Evolutionary conservation across 352 stramenopile genomes (phyloP), one percentile per base, ranked within the genome.

Genomic region (Aphanomyces astaci): DNA sequence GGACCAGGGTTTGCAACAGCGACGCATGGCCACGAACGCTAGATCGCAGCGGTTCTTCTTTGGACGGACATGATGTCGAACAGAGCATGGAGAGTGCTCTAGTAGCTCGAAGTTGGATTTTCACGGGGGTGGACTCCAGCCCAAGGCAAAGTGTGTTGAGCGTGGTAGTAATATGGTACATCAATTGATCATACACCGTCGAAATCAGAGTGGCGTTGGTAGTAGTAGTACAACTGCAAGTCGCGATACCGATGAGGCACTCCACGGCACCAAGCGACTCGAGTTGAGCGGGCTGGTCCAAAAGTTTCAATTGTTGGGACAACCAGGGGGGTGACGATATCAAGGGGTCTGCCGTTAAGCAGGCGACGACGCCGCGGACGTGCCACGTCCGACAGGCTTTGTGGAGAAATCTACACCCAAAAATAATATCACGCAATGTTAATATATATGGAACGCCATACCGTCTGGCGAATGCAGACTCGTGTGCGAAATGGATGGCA

Each of bases 401-500:
- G 7, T 15, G 7, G 36, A 43, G 36, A 7, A 43, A 43, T 15
- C 36, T 43, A 43, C 36, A 43, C 7, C 36, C 7, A 43, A 7
- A 43, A 7, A 15, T 43, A 7, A 43, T 7, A 15, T 7, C 7
- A 15, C 15, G 7, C 36, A 43, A 43, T 15, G 7, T 7, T 15
- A 15, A 43, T 15, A 7, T 43, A 43, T 43, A 7, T 43, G n/a
- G n/a, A n/a, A n/a, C 15, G 7, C 36, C 15, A 7, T 43, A 43
- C 36, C 36, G 36, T 15, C 7, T 43, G 7, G 36, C 36, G 7
- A 15, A 43, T 15, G 36, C 7, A 7, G 36, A 43, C 36, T 64
- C 56, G 49, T 64, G 27, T n/a, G 56, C 25, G 36, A 64, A 30
- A 31, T 33, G 49, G 36, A 64, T 15, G 19, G 43, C 43, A 24